Base-by-base conservation (phyloP, 352 stramenopile genomes). In the Globisporangium apiculatum region DNA sequence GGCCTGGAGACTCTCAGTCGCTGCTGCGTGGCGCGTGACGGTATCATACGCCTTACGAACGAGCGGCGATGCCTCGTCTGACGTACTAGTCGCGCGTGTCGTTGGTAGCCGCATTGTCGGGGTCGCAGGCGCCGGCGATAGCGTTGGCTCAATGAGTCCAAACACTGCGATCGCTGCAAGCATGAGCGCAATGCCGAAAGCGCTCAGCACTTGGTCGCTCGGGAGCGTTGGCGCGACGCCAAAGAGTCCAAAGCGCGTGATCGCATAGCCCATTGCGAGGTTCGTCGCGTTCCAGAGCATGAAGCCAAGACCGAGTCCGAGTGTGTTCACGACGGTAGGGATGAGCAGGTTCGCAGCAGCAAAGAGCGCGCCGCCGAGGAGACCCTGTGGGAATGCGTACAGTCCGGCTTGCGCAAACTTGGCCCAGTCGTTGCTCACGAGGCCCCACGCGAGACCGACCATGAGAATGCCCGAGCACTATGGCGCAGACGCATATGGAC, bases 231-330 rank as follows among this genome's bases (percentile, higher is more conserved):
- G 66, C 7, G 62, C 53, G 9, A 93, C 72, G 14, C 83, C 83
- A 59, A 93, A 79, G 10, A 93, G 71, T 5, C 83, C 83, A 6
- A 84, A 73, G 9, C 83, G 73, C 17, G 82, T 90, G 50, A 94
- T 79, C 47, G 84, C 75, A 65, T 91, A 94, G 38, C 81, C 83
- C 56, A 91, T 72, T 15, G 79, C 75, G 65, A 94, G 89, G 66
- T 91, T 94, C 49, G 82, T 88, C 46, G 76, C 81, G 65, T 94
- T 94, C 83, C 83, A 94, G 52, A 94, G 70, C 81, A 91, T 91
- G 55, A 94, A 94, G 58, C 83, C 83, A 37, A 94, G 68, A 6
- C 83, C 83, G 0, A 94, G 65, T 0, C 83, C 83, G 10, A 94
- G 71, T 6, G 72, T 89, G 58, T 94, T 94, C 66, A 94, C 83